Evolutionary conservation across 2,329 filamentous ascomycete species (phyloP), one percentile per base, ranked within the genome.

Genomic region (Colletotrichum tabaci): DNA sequence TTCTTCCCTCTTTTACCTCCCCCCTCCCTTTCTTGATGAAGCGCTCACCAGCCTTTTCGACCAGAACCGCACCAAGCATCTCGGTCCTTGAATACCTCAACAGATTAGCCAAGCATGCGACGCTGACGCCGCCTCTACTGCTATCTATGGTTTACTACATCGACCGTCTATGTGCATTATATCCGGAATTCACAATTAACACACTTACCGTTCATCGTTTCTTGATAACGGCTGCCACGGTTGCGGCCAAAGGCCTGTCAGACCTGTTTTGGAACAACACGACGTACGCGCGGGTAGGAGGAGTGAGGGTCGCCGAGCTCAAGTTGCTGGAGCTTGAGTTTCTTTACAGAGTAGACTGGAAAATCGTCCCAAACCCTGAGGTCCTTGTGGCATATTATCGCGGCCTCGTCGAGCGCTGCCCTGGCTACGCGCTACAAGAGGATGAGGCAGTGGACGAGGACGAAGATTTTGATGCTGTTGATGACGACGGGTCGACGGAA

Each of bases 101-200:
- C 77, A 92, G 96, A 74, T 87, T 99, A 69, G 96, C 97, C 30
- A 94, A 95, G 71, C 96, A 99, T 80, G 96, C 96, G 35, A 98
- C 96, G 0, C 87, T 99, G 3, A 95, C 94, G 8, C 95, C 96
- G 15, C 96, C 96, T 0, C 92, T 99, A 61, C 87, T 99, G n/a
- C 89, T 99, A 46, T 96, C 95, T 76, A 98, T 99, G 94, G 96
- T 99, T 68, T 99, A 97, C 80, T 99, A 98, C 79, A 98, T 99
- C 77, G 96, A 99, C 83, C 92, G 95, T 42, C 88, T 99, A 26
- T 99, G 96, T 82, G 92, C 94, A 13, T 87, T 97, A 71, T 99
- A 98, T 80, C 93, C 94, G 3, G 93, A 96, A 57, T 99, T 99
- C 81, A 98, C 95, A 38, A 97, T 99, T 76, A 98, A 95, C 80